Evolutionary conservation across 2,329 filamentous ascomycete species (phyloP).

Genomic region (Diaporthe sp.): DNA sequence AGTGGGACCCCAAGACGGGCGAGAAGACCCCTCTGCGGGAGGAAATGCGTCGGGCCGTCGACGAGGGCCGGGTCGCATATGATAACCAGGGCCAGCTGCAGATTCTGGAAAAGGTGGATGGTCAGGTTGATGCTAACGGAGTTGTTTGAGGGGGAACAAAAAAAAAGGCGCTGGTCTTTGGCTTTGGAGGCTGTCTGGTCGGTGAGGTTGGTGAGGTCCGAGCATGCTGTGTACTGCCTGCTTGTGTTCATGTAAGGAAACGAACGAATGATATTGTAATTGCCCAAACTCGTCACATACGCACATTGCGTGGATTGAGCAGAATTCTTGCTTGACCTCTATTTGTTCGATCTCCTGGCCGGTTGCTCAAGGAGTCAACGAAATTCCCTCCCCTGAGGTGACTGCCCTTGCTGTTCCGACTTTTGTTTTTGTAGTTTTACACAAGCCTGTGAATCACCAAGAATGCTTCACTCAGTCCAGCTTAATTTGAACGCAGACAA

Average conservation of each 20-base stretch:
- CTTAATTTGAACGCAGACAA: not conserved
- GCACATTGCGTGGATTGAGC: not conserved
- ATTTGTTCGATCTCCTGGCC: not conserved
- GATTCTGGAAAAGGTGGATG: conserved; percentile 51
- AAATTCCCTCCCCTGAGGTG: not conserved
- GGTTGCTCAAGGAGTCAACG: not conserved
- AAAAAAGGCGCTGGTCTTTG: conserved; percentile 17
- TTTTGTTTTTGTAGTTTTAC: no score
- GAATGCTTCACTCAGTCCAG: not conserved
- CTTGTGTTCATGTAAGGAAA: conserved; percentile 18
- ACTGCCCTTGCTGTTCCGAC: not conserved
- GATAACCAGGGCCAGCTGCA: conserved; percentile 63
- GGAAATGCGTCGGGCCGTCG: conserved; percentile 68
- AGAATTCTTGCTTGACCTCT: no score
- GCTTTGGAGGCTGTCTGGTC: not conserved
- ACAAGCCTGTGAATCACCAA: not conserved
- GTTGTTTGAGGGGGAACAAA: conserved; percentile 16
- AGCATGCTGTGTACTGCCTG: conserved; percentile 10
- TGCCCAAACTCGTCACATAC: not conserved
- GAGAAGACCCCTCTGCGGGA: conserved; percentile 66
- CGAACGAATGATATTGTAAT: conserved; percentile 29
- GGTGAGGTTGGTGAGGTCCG: not conserved
- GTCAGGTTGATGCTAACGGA: conserved; percentile 1
- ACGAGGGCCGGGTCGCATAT: conserved; percentile 69
- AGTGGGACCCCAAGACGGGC: conserved; percentile 83